Percentiles rank a stretch among this genome's conserved stretches.
These are phyloP conservation scores for Hirsutella thompsonii DNA, from an alignment of 2,329 filamentous ascomycete species.

Conservation along the genomic window DNA sequence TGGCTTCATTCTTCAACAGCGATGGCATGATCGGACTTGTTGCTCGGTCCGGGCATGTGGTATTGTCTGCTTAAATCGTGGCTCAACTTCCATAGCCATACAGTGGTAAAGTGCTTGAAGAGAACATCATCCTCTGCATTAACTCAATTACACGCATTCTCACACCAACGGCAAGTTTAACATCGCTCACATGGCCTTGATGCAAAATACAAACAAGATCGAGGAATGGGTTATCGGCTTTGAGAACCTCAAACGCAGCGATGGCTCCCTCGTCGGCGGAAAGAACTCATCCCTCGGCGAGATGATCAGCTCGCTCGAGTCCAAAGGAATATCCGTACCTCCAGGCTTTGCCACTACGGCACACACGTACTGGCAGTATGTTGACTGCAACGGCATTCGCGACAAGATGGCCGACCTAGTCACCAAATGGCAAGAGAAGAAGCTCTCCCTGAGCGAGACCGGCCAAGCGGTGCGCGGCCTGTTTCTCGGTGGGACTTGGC, in stretches of 20 bases:
- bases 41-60: no score
- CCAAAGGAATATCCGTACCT: conserved; percentile 17
- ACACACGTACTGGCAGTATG: conserved; percentile 18
- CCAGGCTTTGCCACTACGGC: conserved; percentile 22
- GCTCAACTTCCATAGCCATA: no score
- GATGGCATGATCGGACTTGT: neutral
- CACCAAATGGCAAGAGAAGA: conserved; percentile 15
- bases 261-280: conserved; percentile 15
- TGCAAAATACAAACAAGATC: neutral
- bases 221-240: neutral
- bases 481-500: conserved; percentile 19
- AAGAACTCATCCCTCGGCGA: conserved; percentile 25
- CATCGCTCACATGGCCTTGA: neutral
- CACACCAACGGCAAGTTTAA: neutral
- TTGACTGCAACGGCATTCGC: conserved; percentile 18
- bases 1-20: neutral
- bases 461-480: conserved; percentile 15
- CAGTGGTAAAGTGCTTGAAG: no score
- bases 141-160: no score
- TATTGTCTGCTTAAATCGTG: no score
- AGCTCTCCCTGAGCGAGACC: conserved; percentile 15
- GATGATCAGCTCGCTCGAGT: conserved; percentile 18
- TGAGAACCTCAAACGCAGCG: neutral
- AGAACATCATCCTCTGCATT: no score
- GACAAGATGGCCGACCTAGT: conserved; percentile 15